phyloP scores from a whole-genome alignment of 805 yeast genomes.

The Yamadazyma ubonensis region DNA sequence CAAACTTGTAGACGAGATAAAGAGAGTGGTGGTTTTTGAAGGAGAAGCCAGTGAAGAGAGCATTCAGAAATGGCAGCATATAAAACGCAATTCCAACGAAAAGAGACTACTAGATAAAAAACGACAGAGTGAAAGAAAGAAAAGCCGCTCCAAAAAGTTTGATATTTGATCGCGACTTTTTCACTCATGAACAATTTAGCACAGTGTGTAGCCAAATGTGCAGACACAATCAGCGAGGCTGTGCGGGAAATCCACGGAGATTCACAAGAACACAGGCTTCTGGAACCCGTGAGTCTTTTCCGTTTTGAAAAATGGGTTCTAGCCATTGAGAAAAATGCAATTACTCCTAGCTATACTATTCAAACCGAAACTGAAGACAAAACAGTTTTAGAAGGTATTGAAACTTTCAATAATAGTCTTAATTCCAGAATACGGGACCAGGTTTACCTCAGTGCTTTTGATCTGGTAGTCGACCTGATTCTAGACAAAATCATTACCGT shows the following conservation, averaged over 20 bases:
- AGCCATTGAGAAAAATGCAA: too few species aligned
- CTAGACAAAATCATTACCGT: slow-evolving; percentile 1
- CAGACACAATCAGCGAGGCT: too few species aligned
- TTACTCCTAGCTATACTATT: background rate
- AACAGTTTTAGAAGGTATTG: background rate
- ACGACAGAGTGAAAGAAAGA: slow-evolving; percentile 39
- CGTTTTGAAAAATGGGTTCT: background rate
- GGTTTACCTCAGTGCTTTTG: slow-evolving; percentile 1
- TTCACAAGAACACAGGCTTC: background rate
- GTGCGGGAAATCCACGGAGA: background rate
- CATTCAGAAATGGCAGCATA: slow-evolving; percentile 49
- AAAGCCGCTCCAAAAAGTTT: slow-evolving; percentile 33
- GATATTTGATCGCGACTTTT: slow-evolving; percentile 18
- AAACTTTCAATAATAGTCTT: slow-evolving; percentile 4
- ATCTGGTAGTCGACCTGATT: background rate
- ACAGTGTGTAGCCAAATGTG: too few species aligned
- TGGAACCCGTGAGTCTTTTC: background rate
- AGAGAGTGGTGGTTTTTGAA: slow-evolving; percentile 44
- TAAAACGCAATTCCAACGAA: slow-evolving; percentile 31
- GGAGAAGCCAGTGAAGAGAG: slow-evolving; percentile 49
- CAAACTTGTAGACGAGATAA: slow-evolving; percentile 57
- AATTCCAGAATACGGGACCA: slow-evolving; percentile 1
- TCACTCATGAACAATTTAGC: slow-evolving; percentile 1
- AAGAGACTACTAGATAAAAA: slow-evolving; percentile 34
- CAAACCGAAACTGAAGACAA: background rate